Evolutionary conservation across 2,329 filamentous ascomycete species (phyloP), one percentile per base, ranked within the genome.

Genomic region (Pyrenochaeta sp.): DNA sequence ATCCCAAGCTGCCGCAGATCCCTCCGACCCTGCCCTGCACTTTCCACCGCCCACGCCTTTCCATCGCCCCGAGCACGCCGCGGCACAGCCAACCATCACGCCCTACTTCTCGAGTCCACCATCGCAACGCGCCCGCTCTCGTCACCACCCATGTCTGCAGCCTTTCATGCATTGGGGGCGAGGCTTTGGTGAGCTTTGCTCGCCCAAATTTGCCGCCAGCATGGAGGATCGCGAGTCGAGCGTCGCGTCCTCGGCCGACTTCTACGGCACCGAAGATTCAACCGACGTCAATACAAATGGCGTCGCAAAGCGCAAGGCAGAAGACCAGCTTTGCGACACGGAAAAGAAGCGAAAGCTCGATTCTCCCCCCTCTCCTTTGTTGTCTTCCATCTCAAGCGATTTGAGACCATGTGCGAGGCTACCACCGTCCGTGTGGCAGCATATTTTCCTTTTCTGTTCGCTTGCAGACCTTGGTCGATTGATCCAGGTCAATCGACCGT

Each of bases 371-470:
- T 23, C 46, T 34, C 10, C 31, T n/a, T n/a, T n/a, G n/a, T n/a
- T n/a, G n/a, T n/a, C n/a, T 17, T 36, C 41, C 35, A 20, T 44
- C 48, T 27, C 55, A 40, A 41, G 48, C 45, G 29, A 28, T 44
- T 44, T 63, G 42, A 40, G 54, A 39, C 49, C 51, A 47, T 70
- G 62, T 53, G 65, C 68, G 48, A 56, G 71, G 53, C 74, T 86
- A 43, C 81, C 84, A 62, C 74, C 77, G 56, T 81, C 85, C 71
- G 73, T 88, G 61, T 89, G 87, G 86, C 86, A 89, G 63, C 79
- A 81, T 63, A 76, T 89, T 60, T 88, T 90, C 68, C 80, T 79
- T 60, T 85, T 83, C 66, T 80, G 84, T 67, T 79, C 84, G 46
- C 86, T 87, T 44, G 77, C 72, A 65, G 76, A 79, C 51, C 75